Conservation (phyloP, 1,284 basidiomycete genomes). For the Sporisorium iseilematis-ciliati region DNA sequence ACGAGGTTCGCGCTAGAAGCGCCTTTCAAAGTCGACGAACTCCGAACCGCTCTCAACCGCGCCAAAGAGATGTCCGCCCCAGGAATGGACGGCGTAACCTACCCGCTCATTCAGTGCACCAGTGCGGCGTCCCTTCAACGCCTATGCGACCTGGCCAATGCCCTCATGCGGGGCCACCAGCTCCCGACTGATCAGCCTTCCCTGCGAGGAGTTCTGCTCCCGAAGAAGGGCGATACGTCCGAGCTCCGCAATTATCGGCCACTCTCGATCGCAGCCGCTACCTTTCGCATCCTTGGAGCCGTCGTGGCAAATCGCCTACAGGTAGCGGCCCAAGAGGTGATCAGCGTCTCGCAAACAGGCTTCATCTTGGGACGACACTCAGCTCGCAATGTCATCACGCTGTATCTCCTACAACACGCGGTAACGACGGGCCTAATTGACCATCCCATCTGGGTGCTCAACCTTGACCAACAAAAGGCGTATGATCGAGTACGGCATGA, state of each 20-base stretch:
- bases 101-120: neutral
- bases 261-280: neutral
- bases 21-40: neutral
- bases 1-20: neutral
- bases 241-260: neutral
- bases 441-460: neutral
- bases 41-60: neutral
- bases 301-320: neutral
- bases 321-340: neutral
- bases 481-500: neutral
- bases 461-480: neutral
- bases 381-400: neutral
- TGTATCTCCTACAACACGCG: neutral
- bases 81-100: neutral
- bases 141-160: neutral
- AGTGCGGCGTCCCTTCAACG: no score
- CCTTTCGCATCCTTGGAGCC: neutral
- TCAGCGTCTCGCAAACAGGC: neutral
- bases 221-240: neutral
- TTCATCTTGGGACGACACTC: neutral
- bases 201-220: neutral
- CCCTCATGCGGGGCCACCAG: neutral
- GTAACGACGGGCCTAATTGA: neutral
- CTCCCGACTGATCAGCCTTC: neutral
- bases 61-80: neutral